These are phyloP conservation scores for Pontederia paniculata DNA, from an alignment of 176 grass and related monocot species.

Conservation along the genomic window DNA sequence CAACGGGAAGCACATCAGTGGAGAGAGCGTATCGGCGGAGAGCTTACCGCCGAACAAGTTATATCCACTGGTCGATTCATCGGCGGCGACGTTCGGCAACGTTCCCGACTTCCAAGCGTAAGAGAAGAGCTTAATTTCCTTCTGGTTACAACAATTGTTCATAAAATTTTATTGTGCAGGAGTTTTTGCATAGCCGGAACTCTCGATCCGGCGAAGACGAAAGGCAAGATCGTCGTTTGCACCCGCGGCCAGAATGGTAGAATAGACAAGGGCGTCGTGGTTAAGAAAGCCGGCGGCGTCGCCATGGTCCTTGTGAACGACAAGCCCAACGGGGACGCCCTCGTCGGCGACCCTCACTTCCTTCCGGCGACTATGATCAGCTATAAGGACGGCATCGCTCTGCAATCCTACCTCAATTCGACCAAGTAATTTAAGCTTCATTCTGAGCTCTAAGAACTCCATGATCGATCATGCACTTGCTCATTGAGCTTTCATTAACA, in stretches of 20 bases:
- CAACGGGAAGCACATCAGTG: slow-evolving; percentile 13
- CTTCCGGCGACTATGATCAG: slow-evolving; percentile 65
- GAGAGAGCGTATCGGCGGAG: slow-evolving; percentile 3
- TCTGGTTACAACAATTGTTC: background rate
- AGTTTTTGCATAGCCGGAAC: slow-evolving; percentile 18
- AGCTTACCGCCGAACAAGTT: slow-evolving; percentile 13
- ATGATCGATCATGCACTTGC: background rate
- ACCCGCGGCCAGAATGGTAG: background rate
- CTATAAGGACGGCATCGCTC: slow-evolving; percentile 23
- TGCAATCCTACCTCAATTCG: slow-evolving; percentile 35
- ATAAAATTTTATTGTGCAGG: slow-evolving; percentile 6
- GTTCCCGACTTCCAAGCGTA: background rate
- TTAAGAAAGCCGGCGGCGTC: slow-evolving; percentile 32
- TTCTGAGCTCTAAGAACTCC: background rate
- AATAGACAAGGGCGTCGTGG: slow-evolving; percentile 24
- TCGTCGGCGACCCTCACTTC: slow-evolving; percentile 41
- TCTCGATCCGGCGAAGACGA: slow-evolving; percentile 37
- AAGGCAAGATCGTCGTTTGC: slow-evolving; percentile 64
- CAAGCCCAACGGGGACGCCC: slow-evolving; percentile 7
- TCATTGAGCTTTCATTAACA: background rate
- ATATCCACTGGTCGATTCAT: slow-evolving; percentile 22
- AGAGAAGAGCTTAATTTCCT: background rate
- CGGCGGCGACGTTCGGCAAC: background rate
- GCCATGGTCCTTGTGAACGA: slow-evolving; percentile 57
- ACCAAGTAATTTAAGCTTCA: slow-evolving; percentile 21